Conservation (phyloP, 495 filamentous ascomycete genomes). For the Trichocladium uniseriatum region DNA sequence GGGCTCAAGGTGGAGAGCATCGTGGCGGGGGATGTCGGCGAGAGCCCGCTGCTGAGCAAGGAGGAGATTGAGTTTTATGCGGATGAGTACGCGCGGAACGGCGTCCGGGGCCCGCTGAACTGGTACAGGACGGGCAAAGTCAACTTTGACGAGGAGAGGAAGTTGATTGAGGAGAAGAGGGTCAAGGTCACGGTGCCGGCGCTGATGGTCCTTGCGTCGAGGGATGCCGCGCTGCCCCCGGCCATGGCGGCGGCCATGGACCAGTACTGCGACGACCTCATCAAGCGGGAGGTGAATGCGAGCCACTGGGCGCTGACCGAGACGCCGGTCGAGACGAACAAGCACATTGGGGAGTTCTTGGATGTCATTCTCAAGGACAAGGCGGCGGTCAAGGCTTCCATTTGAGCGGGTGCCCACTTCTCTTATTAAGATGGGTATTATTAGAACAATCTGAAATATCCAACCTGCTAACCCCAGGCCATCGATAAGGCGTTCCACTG, state of each 20-base stretch:
- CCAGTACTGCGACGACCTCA: constrained; percentile 50
- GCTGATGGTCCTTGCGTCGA: constrained; percentile 64
- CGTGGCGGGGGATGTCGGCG: constrained; percentile 38
- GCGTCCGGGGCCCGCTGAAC: constrained; percentile 68
- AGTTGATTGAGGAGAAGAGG: constrained; percentile 25
- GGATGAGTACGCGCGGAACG: constrained; percentile 56
- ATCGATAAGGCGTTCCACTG: too few species aligned
- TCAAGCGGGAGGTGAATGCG: constrained; percentile 47
- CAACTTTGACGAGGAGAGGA: constrained; percentile 69
- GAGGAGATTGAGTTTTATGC: constrained; percentile 73
- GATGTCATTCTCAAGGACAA: constrained; percentile 11
- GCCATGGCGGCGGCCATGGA: constrained; percentile 60
- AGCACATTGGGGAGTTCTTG: constrained; percentile 33
- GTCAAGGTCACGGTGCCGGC: constrained; percentile 52
- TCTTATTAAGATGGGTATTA: not conserved
- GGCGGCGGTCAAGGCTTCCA: constrained; percentile 17
- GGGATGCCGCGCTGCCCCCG: constrained; percentile 59
- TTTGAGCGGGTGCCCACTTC: too few species aligned
- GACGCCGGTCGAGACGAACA: constrained; percentile 45
- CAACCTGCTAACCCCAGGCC: too few species aligned
- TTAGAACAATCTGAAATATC: not conserved
- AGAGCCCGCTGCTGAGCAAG: constrained; percentile 46
- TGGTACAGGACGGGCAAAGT: constrained; percentile 70
- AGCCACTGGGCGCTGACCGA: constrained; percentile 66
- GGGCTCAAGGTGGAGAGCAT: constrained; percentile 46